These are phyloP conservation scores for Bacidia gigantensis DNA, from an alignment of 495 filamentous ascomycete genomes.

Conservation along the genomic window DNA sequence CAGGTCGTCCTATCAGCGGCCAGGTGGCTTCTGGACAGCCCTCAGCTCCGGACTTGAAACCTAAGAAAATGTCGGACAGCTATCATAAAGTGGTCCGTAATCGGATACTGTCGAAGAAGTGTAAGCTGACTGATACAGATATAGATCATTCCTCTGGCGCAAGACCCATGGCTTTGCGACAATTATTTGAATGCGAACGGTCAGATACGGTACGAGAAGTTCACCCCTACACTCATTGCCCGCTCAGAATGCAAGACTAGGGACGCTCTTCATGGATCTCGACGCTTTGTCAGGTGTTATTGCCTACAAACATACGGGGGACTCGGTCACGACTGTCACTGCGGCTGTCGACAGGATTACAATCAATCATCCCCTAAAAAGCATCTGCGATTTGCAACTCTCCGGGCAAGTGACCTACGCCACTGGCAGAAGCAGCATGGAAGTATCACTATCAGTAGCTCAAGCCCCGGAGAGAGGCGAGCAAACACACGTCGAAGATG, in stretches of 20 bases:
- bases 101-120: neutral
- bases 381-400: conserved; percentile 70
- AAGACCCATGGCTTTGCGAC: conserved; percentile 58
- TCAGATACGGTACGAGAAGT: conserved; percentile 44
- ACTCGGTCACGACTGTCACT: conserved; percentile 63
- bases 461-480: conserved; percentile 44
- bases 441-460: conserved; percentile 63
- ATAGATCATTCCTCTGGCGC: conserved; percentile 50
- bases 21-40: conserved; percentile 20
- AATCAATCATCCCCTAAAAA: conserved; percentile 56
- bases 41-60: conserved; percentile 35
- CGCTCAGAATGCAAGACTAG: conserved; percentile 31
- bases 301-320: conserved; percentile 72
- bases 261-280: conserved; percentile 66
- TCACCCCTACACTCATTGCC: conserved; percentile 1
- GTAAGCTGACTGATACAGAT: conserved; percentile 10
- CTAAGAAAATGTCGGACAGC: conserved; percentile 54
- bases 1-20: conserved; percentile 18
- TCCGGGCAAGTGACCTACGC: conserved; percentile 72
- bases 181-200: conserved; percentile 54
- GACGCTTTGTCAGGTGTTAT: conserved; percentile 71
- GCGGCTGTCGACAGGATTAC: conserved; percentile 71
- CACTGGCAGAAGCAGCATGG: conserved; percentile 67
- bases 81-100: conserved; percentile 44
- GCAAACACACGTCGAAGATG: conserved; percentile 47